phyloP scores from a whole-genome alignment of 495 filamentous ascomycete genomes.

The Penicillium lagena region DNA sequence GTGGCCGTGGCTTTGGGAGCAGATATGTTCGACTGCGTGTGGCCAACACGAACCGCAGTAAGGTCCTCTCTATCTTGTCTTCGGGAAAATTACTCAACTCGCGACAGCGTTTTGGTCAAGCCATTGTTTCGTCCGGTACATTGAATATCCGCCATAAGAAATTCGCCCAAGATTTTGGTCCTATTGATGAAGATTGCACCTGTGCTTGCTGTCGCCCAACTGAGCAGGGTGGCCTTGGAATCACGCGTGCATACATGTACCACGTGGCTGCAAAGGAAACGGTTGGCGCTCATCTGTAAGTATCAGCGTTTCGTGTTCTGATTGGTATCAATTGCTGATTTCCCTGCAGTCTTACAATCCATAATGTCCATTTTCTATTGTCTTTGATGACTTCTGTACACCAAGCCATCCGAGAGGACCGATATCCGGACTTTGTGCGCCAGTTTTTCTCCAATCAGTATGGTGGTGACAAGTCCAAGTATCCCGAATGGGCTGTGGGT shows the following conservation, averaged over 20 bases:
- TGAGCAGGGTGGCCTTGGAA: conserved; percentile 66
- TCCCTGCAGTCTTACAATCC: conserved; percentile 65
- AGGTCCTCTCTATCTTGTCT: conserved; percentile 4
- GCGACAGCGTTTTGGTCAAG: conserved; percentile 73
- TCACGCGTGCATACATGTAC: conserved; percentile 85
- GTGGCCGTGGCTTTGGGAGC: conserved; percentile 89
- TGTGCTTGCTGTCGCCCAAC: conserved; percentile 70
- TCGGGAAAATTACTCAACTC: not conserved
- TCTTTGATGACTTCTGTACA: conserved; percentile 69
- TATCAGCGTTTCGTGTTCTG: not conserved
- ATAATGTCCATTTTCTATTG: conserved; percentile 90
- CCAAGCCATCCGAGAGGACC: conserved; percentile 74
- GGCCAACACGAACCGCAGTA: conserved; percentile 90
- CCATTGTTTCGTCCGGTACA: conserved; percentile 72
- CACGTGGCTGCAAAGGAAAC: conserved; percentile 93
- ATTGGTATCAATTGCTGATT: conserved; percentile 7
- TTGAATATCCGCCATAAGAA: conserved; percentile 75
- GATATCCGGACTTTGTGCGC: conserved; percentile 71
- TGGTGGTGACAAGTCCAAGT: conserved; percentile 55
- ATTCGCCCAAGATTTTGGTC: conserved; percentile 72
- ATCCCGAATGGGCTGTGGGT: conserved; percentile 77
- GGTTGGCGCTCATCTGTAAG: conserved; percentile 80
- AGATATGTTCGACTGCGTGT: conserved; percentile 99
- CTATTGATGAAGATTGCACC: conserved; percentile 74
- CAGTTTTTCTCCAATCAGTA: conserved; percentile 72